Percentiles rank a stretch among this genome's conserved stretches.
Conservation (phyloP, 257 asterid species). For the Solanum paucissectum region DNA sequence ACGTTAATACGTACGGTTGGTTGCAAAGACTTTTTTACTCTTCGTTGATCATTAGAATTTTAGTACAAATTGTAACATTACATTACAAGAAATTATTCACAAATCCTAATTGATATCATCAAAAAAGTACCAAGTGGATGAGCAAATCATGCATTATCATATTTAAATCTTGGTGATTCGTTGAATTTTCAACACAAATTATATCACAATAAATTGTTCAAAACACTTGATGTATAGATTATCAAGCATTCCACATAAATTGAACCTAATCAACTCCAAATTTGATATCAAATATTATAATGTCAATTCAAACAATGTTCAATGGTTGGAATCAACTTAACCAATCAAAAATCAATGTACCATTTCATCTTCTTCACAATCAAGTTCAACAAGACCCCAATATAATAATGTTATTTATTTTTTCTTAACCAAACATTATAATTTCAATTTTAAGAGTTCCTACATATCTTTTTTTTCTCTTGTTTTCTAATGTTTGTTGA, state of each 20-base stretch:
- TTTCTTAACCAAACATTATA: background rate
- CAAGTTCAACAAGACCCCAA: background rate
- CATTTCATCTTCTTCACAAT: background rate
- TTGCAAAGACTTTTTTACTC: background rate
- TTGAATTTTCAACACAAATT: background rate
- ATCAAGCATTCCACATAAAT: background rate
- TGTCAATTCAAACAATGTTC: background rate
- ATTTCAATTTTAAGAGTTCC: background rate
- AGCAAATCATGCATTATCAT: rapidly evolving
- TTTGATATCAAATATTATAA: background rate
- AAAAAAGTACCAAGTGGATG: background rate
- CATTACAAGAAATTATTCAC: rapidly evolving
- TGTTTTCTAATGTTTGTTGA: background rate
- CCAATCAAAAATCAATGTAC: background rate
- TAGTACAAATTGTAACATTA: background rate
- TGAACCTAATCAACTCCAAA: background rate
- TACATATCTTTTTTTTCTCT: background rate
- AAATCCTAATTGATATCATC: background rate
- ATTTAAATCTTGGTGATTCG: no score
- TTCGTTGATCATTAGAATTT: background rate
- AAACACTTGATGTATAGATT: background rate
- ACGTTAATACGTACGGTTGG: background rate
- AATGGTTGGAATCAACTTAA: background rate
- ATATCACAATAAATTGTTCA: background rate
- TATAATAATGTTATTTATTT: background rate